A percentile compares a stretch with the other conserved stretches of the same genome.
Evolutionary conservation across 768 basidiomycete species (phyloP).

Genomic region (Panaeolus papilionaceus): DNA sequence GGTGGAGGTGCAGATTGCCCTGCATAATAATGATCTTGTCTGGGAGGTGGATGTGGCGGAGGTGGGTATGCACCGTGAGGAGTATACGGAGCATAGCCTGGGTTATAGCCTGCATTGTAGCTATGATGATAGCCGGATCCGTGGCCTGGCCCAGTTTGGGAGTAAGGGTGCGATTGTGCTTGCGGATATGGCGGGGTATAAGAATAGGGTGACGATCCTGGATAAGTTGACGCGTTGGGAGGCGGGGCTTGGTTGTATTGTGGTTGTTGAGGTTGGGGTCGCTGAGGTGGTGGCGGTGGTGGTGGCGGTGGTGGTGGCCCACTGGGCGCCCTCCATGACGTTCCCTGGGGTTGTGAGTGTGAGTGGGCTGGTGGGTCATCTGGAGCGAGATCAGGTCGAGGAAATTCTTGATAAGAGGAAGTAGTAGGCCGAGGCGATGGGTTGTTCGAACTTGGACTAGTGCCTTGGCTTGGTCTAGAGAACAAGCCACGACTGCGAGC

Average conservation of each 20-base stretch:
- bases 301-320: constrained; percentile 29
- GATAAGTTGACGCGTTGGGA: neutral
- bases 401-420: constrained; percentile 44
- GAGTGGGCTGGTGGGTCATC: constrained; percentile 39
- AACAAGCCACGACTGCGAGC: constrained; percentile 52
- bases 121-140: neutral
- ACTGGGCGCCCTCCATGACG: constrained; percentile 16
- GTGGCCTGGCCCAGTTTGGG: neutral
- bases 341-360: constrained; percentile 19
- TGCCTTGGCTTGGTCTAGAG: constrained; percentile 46
- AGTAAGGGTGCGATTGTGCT: neutral
- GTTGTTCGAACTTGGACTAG: constrained; percentile 29
- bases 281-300: constrained; percentile 23
- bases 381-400: constrained; percentile 70
- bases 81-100: constrained; percentile 24
- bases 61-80: constrained; percentile 13
- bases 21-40: constrained; percentile 19
- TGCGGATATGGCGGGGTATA: neutral
- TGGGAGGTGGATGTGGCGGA: constrained; percentile 27
- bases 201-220: constrained; percentile 25
- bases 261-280: constrained; percentile 20
- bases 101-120: constrained; percentile 17
- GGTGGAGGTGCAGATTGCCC: constrained; percentile 18
- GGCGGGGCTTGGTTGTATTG: constrained; percentile 15
- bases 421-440: constrained; percentile 44